Conservation (phyloP, 2,329 filamentous ascomycete species). For the Fusarium transvaalense region DNA sequence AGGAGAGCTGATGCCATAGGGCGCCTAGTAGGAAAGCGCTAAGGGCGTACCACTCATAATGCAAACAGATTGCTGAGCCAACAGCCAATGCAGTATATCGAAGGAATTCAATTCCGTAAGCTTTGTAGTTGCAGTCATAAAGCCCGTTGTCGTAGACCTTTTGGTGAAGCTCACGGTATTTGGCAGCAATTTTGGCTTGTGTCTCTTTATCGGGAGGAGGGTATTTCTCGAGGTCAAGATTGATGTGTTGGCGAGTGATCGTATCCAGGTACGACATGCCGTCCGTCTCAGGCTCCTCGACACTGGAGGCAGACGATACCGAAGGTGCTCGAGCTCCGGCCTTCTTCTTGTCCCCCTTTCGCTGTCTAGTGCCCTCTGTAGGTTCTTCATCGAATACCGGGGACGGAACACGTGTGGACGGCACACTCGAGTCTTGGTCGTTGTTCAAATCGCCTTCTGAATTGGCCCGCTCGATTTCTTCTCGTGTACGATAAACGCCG, state of each 20-base stretch:
- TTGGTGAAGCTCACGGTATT: conserved; percentile 83
- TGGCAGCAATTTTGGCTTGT: conserved; percentile 80
- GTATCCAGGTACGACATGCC: conserved; percentile 77
- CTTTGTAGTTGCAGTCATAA: conserved; percentile 85
- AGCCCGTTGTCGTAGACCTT: conserved; percentile 80
- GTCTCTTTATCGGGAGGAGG: conserved; percentile 79
- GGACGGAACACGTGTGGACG: conserved; percentile 66
- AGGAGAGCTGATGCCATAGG: conserved; percentile 95
- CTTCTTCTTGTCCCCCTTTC: conserved; percentile 39
- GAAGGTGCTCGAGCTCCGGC: conserved; percentile 59
- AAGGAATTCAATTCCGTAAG: conserved; percentile 79
- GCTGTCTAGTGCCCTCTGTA: conserved; percentile 48
- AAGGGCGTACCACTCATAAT: conserved; percentile 72
- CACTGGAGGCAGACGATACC: conserved; percentile 69
- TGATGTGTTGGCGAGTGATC: conserved; percentile 79
- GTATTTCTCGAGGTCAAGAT: conserved; percentile 82
- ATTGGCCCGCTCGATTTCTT: conserved; percentile 51
- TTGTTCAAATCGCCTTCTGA: conserved; percentile 29
- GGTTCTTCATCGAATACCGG: conserved; percentile 63
- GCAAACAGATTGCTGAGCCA: conserved; percentile 71
- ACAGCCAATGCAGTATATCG: conserved; percentile 77
- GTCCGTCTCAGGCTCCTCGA: conserved; percentile 60
- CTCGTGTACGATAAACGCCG: conserved; percentile 74
- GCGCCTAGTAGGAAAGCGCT: conserved; percentile 82
- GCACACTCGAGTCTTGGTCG: conserved; percentile 57